Evolutionary conservation across 371 early-diverging fungal genomes (phyloP).

Genomic region (Mortierella sp.): DNA sequence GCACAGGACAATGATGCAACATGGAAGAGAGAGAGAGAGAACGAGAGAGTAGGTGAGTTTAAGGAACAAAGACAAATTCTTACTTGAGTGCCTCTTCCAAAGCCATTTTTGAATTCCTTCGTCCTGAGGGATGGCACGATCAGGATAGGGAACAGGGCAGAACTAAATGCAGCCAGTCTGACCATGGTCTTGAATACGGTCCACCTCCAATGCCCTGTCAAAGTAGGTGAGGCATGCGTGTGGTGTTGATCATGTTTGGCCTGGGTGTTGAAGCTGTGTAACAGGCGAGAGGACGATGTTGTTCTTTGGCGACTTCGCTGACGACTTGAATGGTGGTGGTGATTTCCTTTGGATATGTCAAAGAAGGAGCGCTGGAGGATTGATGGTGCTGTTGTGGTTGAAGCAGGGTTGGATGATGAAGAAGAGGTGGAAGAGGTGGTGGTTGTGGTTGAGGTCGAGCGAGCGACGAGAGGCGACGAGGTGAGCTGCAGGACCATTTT

Average conservation of each 20-base stretch:
- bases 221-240: background rate
- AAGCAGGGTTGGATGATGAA: background rate
- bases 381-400: constrained; percentile 11
- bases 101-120: constrained; percentile 18
- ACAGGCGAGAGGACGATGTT: background rate
- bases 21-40: background rate
- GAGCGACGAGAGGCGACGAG: constrained; percentile 23
- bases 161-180: constrained; percentile 19
- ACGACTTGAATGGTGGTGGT: background rate
- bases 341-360: constrained; percentile 12
- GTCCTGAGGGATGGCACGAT: constrained; percentile 14
- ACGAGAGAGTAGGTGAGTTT: background rate
- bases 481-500: constrained; percentile 32
- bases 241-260: background rate
- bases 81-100: constrained; percentile 43
- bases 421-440: background rate
- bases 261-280: constrained; percentile 6
- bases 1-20: background rate
- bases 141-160: constrained; percentile 16
- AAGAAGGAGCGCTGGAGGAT: constrained; percentile 30
- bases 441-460: constrained; percentile 1
- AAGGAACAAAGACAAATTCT: background rate
- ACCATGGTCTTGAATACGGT: constrained; percentile 14
- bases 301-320: constrained; percentile 1
- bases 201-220: background rate